Evolutionary conservation across 2,329 filamentous ascomycete species (phyloP).

Genomic region (Alternaria gaisen): DNA sequence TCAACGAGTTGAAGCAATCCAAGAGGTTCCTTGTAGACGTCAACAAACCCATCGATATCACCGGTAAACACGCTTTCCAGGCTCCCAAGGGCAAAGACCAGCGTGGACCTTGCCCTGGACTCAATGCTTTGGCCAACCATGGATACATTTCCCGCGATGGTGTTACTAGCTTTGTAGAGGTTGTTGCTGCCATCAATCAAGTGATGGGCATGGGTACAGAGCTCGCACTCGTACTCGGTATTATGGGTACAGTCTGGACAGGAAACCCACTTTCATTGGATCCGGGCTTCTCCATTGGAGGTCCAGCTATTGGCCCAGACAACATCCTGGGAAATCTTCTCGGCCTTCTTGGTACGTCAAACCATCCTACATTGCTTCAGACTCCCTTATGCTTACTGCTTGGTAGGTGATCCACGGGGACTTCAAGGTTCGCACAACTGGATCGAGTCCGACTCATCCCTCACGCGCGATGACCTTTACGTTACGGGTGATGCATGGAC

Average conservation of each 20-base stretch:
- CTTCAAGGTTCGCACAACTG: conserved; percentile 58
- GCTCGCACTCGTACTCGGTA: conserved; percentile 51
- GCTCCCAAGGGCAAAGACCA: conserved; percentile 52
- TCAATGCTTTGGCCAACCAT: conserved; percentile 56
- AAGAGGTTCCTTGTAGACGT: conserved; percentile 24
- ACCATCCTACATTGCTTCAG: conserved; percentile 18
- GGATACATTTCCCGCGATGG: conserved; percentile 40
- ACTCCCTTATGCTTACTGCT: conserved; percentile 30
- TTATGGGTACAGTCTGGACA: conserved; percentile 59
- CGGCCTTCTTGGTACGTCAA: conserved; percentile 54
- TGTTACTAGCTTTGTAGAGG: conserved; percentile 53
- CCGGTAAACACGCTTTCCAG: conserved; percentile 38
- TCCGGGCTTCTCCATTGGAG: conserved; percentile 63
- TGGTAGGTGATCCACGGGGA: conserved; percentile 51
- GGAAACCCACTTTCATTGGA: conserved; percentile 62
- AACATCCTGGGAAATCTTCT: conserved; percentile 56
- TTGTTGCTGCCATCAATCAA: conserved; percentile 54
- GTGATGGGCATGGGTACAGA: conserved; percentile 58
- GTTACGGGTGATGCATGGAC: conserved; percentile 50
- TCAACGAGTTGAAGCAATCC: conserved; percentile 21
- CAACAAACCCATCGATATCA: conserved; percentile 41
- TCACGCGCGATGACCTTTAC: conserved; percentile 56
- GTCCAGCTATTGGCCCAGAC: conserved; percentile 34
- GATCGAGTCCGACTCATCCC: conserved; percentile 53
- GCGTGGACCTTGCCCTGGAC: conserved; percentile 53